Evolutionary conservation across 2,329 filamentous ascomycete genomes (phyloP), one percentile per base, ranked within the genome.

Genomic region (Aspergillus sp.): DNA sequence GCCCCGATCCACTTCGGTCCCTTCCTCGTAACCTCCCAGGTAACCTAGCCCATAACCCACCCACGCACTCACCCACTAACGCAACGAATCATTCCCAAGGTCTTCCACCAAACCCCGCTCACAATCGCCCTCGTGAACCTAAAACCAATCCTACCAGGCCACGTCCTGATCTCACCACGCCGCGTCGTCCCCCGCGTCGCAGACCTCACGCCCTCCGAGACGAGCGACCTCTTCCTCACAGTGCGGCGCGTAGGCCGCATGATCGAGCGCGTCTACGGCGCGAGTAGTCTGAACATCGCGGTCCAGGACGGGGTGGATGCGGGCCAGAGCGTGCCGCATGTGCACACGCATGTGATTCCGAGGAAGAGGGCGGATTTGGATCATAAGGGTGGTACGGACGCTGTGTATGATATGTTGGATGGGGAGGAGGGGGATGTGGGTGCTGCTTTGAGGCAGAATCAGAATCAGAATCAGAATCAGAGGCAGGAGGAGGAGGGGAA

Each of bases 51-150:
- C 11, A 53, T 18, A 29, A 29, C 7, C 49, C 29, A 47, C 18
- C 18, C 18, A 49, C 39, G 31, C 16, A 24, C n/a, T 3, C 16
- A 46, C n/a, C 42, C 12, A 42, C 39, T 42, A 42, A 42, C 2
- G 36, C 26, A 49, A 46, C 31, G 47, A 55, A 22, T 56, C 9
- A 11, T n/a, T 58, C 45, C 32, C 54, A 67, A 97, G 90, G 91
- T 97, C 80, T 98, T 98, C 81, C 86, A 96, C 76, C 82, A 83
- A 65, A 96, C 93, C 1, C 82, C 85, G 0, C 83, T 90, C 69
- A 91, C 89, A 67, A 97, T 92, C 79, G 92, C 91, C 56, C 83
- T 98, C 63, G 93, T 98, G 59, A 99, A 99, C 79, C 86, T 98
- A 73, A 97, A 96, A 78, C 95, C 95, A 24, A 85, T 99, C 42